These are phyloP conservation scores for Saccharomycopsis hybrid DNA, from an alignment of 1,139 yeast genomes.

Conservation along the genomic window DNA sequence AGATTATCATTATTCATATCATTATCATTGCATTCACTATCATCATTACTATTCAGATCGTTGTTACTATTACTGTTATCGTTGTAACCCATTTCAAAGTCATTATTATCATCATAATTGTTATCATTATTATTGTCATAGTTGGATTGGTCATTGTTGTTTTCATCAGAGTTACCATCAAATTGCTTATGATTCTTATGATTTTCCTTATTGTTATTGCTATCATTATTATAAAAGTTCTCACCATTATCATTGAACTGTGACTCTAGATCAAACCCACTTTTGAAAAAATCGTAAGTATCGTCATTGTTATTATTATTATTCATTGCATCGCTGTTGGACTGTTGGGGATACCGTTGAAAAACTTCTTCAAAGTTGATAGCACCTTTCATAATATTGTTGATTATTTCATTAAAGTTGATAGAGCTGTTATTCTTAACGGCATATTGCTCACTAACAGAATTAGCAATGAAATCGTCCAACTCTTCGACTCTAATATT, in stretches of 20 bases:
- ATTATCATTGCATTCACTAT: background rate
- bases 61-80: slow-evolving; percentile 5
- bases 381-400: slow-evolving; percentile 9
- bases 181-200: background rate
- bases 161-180: background rate
- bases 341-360: background rate
- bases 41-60: slow-evolving; percentile 3
- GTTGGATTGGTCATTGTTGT: background rate
- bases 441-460: background rate
- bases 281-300: too few relatives aligned
- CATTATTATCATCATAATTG: slow-evolving; percentile 6
- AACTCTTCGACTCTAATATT: slow-evolving; percentile 4
- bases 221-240: background rate
- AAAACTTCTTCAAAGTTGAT: slow-evolving; percentile 9
- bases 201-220: too few relatives aligned
- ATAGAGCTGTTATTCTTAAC: background rate
- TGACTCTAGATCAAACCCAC: too few relatives aligned
- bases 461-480: slow-evolving; percentile 1
- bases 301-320: too few relatives aligned
- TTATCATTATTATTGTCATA: slow-evolving; percentile 4
- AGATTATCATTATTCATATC: background rate
- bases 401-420: background rate
- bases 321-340: too few relatives aligned
- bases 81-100: background rate
- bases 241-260: background rate